Conservation (phyloP, 1,284 basidiomycete genomes). For the Tilletia horrida region DNA sequence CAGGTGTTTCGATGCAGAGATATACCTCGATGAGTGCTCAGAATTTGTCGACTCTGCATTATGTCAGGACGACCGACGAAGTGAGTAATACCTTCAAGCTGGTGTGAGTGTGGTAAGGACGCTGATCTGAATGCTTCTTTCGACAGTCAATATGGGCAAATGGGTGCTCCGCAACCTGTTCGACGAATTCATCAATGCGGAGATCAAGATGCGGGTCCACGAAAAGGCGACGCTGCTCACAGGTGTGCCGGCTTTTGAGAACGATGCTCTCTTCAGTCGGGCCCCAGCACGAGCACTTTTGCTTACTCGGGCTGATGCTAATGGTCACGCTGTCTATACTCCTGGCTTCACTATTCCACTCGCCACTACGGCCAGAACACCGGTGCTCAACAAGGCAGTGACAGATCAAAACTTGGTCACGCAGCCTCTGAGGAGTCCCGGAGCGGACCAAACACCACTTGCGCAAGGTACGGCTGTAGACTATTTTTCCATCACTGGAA, state of each 20-base stretch:
- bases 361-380: conserved; percentile 42
- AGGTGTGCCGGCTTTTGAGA: conserved; percentile 10
- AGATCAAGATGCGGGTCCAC: conserved; percentile 23
- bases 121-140: too few species aligned
- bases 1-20: conserved; percentile 85
- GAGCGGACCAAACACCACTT: conserved; percentile 1
- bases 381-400: conserved; percentile 41
- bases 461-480: background rate
- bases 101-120: background rate
- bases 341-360: conserved; percentile 45
- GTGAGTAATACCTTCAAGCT: conserved; percentile 17
- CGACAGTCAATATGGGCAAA: conserved; percentile 39
- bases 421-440: conserved; percentile 6
- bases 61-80: conserved; percentile 67
- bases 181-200: conserved; percentile 41
- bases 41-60: conserved; percentile 23
- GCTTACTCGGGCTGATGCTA: conserved; percentile 22
- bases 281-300: background rate
- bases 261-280: background rate
- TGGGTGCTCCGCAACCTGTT: conserved; percentile 54
- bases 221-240: background rate
- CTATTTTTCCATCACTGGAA: conserved; percentile 3
- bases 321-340: conserved; percentile 16
- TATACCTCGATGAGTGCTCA: conserved; percentile 81
- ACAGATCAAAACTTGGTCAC: conserved; percentile 19